phyloP scores from a whole-genome alignment of 352 stramenopile genomes.

The Phytophthora aleatoria region DNA sequence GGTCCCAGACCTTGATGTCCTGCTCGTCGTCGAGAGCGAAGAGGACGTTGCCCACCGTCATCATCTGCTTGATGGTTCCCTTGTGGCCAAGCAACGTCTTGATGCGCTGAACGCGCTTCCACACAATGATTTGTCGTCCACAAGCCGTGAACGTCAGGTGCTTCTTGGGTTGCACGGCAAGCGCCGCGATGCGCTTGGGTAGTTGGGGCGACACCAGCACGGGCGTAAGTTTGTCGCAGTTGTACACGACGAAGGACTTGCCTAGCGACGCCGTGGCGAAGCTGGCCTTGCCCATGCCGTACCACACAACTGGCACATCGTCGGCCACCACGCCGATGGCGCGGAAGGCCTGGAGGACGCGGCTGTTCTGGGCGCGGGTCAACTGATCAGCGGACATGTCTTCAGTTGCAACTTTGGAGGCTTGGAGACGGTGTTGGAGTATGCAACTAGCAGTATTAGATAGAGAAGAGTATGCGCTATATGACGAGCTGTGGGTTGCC shows the following conservation, averaged over 20 bases:
- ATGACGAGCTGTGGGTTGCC: neutral
- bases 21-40: conserved; percentile 74
- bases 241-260: conserved; percentile 92
- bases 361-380: conserved; percentile 67
- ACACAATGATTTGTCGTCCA: conserved; percentile 73
- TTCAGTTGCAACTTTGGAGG: conserved; percentile 7
- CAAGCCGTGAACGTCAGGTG: conserved; percentile 83
- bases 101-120: conserved; percentile 65
- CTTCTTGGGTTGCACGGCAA: conserved; percentile 66
- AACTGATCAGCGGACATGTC: conserved; percentile 40
- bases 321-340: conserved; percentile 89
- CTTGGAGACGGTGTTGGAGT: neutral
- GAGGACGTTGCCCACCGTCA: conserved; percentile 61
- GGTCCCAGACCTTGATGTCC: conserved; percentile 66
- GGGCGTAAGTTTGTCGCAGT: conserved; percentile 88
- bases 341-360: conserved; percentile 89
- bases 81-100: conserved; percentile 66
- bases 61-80: conserved; percentile 53
- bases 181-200: conserved; percentile 75
- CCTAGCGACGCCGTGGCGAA: conserved; percentile 90
- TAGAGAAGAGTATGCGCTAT: conserved; percentile 9
- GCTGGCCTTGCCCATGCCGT: conserved; percentile 85
- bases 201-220: conserved; percentile 83
- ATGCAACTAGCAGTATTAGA: conserved; percentile 16
- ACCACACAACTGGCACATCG: conserved; percentile 87